These are phyloP conservation scores for Colletotrichum tabaci DNA, from an alignment of 2,329 filamentous ascomycete species.

Conservation along the genomic window DNA sequence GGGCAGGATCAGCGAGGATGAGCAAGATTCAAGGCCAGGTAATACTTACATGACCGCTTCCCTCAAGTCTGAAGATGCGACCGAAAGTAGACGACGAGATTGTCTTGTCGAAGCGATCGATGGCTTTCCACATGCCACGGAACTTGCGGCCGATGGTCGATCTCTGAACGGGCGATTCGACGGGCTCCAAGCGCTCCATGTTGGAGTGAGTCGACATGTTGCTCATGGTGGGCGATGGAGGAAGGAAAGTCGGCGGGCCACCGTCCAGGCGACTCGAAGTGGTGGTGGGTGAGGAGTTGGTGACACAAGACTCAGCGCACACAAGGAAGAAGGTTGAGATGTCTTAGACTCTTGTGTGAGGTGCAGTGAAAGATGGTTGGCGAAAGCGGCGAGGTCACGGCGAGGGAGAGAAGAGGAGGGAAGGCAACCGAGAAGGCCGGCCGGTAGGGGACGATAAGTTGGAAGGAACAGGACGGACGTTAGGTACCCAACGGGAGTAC, in stretches of 20 bases:
- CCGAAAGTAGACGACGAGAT: constrained; percentile 65
- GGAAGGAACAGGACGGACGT: too few relatives aligned
- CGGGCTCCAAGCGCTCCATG: constrained; percentile 40
- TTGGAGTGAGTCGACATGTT: constrained; percentile 41
- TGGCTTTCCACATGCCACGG: constrained; percentile 53
- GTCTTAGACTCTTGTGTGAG: constrained; percentile 38
- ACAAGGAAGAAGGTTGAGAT: constrained; percentile 40
- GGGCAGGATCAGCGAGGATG: constrained; percentile 4
- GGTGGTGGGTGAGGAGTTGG: constrained; percentile 30
- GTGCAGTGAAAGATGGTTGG: constrained; percentile 17
- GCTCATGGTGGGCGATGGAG: constrained; percentile 31
- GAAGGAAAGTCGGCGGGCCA: constrained; percentile 35
- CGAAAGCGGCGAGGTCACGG: neutral
- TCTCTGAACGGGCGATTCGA: constrained; percentile 23
- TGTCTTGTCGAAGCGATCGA: constrained; percentile 54
- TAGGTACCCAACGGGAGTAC: too few relatives aligned
- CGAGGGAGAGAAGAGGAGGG: neutral
- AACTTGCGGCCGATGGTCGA: constrained; percentile 45
- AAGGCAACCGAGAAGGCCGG: neutral
- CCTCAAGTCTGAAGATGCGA: constrained; percentile 75
- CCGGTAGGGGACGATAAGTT: too few relatives aligned
- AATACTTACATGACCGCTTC: constrained; percentile 75
- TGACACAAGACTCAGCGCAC: constrained; percentile 31
- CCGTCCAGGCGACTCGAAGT: constrained; percentile 20
- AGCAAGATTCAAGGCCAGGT: neutral